Evolutionary conservation across 257 asterid genomes (phyloP).

Genomic region (Solanum etuberosum): DNA sequence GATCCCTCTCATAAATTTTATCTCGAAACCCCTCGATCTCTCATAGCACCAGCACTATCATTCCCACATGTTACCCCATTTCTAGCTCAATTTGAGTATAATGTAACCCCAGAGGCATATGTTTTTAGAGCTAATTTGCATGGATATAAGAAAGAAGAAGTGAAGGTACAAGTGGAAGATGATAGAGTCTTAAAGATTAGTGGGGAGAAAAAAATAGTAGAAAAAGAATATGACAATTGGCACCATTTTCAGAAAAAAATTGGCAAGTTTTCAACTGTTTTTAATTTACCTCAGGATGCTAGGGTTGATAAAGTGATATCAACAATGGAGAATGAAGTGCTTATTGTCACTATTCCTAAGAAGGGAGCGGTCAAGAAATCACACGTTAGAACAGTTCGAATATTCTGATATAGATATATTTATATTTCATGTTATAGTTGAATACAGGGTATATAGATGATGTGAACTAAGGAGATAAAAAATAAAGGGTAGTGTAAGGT

Average conservation of each 20-base stretch:
- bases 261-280: neutral
- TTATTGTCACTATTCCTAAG: neutral
- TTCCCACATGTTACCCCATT: neutral
- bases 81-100: constrained; percentile 7
- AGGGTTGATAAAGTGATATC: neutral
- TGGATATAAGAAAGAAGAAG: neutral
- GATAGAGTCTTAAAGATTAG: neutral
- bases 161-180: neutral
- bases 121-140: neutral
- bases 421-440: neutral
- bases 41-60: neutral
- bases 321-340: neutral
- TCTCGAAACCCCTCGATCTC: neutral
- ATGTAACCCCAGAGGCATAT: neutral
- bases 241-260: neutral
- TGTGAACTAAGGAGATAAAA: neutral
- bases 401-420: neutral
- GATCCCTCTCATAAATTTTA: neutral
- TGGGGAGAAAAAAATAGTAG: neutral
- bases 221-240: neutral
- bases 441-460: neutral
- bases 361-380: neutral
- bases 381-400: neutral
- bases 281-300: neutral
- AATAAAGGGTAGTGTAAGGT: neutral